Base-by-base conservation (phyloP, 1,284 basidiomycete genomes). In the Cystobasidium pallidum region DNA sequence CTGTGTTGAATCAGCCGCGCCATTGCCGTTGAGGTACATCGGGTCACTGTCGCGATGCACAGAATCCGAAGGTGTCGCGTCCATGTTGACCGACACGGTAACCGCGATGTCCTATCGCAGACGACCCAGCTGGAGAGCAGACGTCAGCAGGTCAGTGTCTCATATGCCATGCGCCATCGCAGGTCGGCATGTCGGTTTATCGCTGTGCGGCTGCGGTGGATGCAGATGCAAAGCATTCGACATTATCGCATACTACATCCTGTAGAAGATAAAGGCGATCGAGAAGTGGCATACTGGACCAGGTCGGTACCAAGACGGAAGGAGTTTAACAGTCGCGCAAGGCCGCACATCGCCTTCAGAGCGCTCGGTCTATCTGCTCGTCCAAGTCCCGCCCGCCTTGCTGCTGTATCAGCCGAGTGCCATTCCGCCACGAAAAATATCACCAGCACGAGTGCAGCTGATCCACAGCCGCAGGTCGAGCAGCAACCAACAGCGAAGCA, bases 91-190 rank as follows among this genome's bases (percentile, higher is more conserved):
- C 24, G 30, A 32, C 11, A 17, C 17, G 19, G 30, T 30, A 19
- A 54, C 11, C 30, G 51, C 51, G 51, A 19, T 28, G 11, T 32
- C 30, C n/a, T n/a, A n/a, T n/a, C n/a, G n/a, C n/a, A n/a, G n/a
- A n/a, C n/a, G n/a, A 8, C 2, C 24, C 24, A 54, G 51, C 51
- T 26, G 19, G 51, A 26, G 24, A 54, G 30, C 4, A n/a, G n/a
- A n/a, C 51, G 51, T 54, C 51, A 54, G 51, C 30, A 54, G 51
- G 24, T 54, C 51, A 54, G 51, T 51, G 1, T 51, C 47, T n/a
- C n/a, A n/a, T 32, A 28, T 28, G 26, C 51, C 51, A 54, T 54
- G 26, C 4, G 43, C 43, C 43, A 45, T 45, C 43, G 43, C n/a
- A 45, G 43, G 43, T 45, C 43, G 43, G 11, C 43, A 45, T 45